These are phyloP conservation scores for Trametes versicolor DNA, from an alignment of 1,284 basidiomycete genomes.

Conservation along the genomic window DNA sequence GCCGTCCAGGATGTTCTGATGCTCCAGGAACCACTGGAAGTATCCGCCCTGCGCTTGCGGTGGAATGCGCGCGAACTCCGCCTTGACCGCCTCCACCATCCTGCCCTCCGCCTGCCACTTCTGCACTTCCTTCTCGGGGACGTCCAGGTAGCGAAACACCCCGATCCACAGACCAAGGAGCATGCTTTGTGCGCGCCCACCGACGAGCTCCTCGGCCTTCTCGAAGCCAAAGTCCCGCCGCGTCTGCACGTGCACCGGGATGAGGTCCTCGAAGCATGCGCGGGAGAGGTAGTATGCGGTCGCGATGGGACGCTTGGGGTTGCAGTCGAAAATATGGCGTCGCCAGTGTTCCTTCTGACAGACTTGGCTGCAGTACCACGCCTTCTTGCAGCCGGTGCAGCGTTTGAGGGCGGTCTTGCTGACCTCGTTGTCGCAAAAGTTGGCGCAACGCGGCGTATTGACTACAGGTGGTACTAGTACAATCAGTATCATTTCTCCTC, in stretches of 20 bases:
- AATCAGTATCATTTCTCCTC: too few species aligned
- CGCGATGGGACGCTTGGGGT: slow-evolving; percentile 43
- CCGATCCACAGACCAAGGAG: slow-evolving; percentile 48
- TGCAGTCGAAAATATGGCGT: slow-evolving; percentile 48
- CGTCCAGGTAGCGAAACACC: slow-evolving; percentile 35
- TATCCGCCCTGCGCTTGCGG: neutral
- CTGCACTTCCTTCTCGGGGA: slow-evolving; percentile 44
- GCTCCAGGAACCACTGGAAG: neutral
- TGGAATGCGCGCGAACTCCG: slow-evolving; percentile 41
- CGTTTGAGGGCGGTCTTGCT: too few species aligned
- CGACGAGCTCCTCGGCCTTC: slow-evolving; percentile 24
- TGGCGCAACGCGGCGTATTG: neutral
- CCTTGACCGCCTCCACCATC: slow-evolving; percentile 47
- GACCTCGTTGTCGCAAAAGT: neutral
- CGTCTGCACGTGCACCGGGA: slow-evolving; percentile 46
- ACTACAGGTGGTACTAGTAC: too few species aligned
- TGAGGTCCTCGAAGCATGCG: slow-evolving; percentile 35
- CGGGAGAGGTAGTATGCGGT: slow-evolving; percentile 46
- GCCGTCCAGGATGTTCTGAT: neutral
- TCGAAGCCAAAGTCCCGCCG: slow-evolving; percentile 49
- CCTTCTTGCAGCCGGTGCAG: neutral
- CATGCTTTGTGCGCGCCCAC: slow-evolving; percentile 14
- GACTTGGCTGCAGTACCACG: slow-evolving; percentile 23
- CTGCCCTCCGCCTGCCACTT: slow-evolving; percentile 45
- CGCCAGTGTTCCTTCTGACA: slow-evolving; percentile 46